These are phyloP conservation scores for Lactuca sativa DNA, from an alignment of 129 eudicot species.

Conservation along the genomic window DNA sequence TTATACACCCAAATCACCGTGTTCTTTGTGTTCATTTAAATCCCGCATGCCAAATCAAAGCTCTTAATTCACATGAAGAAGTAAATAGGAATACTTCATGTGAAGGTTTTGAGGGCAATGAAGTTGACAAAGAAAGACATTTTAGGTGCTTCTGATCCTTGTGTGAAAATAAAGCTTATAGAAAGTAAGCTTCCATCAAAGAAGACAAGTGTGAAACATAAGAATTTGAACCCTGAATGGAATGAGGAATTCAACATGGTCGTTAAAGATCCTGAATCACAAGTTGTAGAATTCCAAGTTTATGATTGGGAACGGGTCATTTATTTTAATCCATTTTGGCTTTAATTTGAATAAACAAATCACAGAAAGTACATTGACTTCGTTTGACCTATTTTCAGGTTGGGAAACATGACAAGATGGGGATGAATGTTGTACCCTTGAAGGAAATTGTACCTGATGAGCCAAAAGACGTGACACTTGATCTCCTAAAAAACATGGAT, in stretches of 20 bases:
- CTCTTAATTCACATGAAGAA: conserved; percentile 21
- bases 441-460: conserved; percentile 78
- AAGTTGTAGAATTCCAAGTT: conserved; percentile 61
- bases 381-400: conserved; percentile 40
- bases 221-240: conserved; percentile 95
- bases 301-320: conserved; percentile 87
- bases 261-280: conserved; percentile 82
- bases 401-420: conserved; percentile 95
- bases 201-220: conserved; percentile 82
- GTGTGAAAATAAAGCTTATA: conserved; percentile 83
- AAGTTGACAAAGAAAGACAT: conserved; percentile 89
- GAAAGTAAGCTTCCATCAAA: conserved; percentile 83
- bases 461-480: conserved; percentile 61
- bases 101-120: conserved; percentile 70
- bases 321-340: too few relatives aligned
- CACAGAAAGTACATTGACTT: too few relatives aligned
- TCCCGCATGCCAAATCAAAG: too few relatives aligned
- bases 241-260: conserved; percentile 78
- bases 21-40: too few relatives aligned
- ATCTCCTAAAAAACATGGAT: conserved; percentile 79
- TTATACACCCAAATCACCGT: too few relatives aligned
- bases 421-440: conserved; percentile 71
- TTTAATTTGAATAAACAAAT: too few relatives aligned
- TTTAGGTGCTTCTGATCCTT: conserved; percentile 89
- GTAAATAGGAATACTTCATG: conserved; percentile 91